Evolutionary conservation across 306 rosid genomes (phyloP).

Genomic region (Leucaena leucocephala): DNA sequence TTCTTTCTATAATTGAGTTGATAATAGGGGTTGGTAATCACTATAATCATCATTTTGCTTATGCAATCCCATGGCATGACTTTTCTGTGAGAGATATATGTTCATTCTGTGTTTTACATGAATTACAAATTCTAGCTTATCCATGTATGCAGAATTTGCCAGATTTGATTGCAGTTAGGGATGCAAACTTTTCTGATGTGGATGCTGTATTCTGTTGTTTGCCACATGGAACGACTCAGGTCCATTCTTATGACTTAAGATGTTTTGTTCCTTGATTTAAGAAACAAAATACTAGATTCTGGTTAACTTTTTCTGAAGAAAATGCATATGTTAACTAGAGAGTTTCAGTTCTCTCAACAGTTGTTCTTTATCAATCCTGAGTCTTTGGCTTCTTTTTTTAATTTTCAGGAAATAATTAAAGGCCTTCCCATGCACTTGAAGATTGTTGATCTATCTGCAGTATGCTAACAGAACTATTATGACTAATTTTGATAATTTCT

Average conservation of each 20-base stretch:
- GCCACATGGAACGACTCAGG: constrained; percentile 98
- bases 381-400: constrained; percentile 23
- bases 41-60: constrained; percentile 31
- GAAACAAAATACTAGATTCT: not conserved
- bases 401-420: constrained; percentile 82
- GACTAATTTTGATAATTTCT: constrained; percentile 13
- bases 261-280: constrained; percentile 17
- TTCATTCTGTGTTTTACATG: constrained; percentile 2
- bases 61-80: constrained; percentile 1
- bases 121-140: constrained; percentile 28
- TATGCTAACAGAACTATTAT: constrained; percentile 43
- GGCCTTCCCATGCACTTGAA: constrained; percentile 84
- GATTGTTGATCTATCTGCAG: constrained; percentile 99
- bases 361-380: constrained; percentile 23
- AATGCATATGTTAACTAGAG: not conserved
- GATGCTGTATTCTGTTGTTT: constrained; percentile 97
- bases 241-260: constrained; percentile 33
- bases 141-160: constrained; percentile 68
- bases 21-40: not conserved
- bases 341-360: not conserved
- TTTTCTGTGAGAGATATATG: constrained; percentile 8
- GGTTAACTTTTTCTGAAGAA: constrained; percentile 23
- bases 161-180: constrained; percentile 83
- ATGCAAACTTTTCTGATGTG: constrained; percentile 74
- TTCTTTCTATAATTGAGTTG: constrained; percentile 11